Percentiles rank a stretch among this genome's conserved stretches.
phyloP scores from a whole-genome alignment of 768 basidiomycete genomes.

The Cystoderma amianthinum region DNA sequence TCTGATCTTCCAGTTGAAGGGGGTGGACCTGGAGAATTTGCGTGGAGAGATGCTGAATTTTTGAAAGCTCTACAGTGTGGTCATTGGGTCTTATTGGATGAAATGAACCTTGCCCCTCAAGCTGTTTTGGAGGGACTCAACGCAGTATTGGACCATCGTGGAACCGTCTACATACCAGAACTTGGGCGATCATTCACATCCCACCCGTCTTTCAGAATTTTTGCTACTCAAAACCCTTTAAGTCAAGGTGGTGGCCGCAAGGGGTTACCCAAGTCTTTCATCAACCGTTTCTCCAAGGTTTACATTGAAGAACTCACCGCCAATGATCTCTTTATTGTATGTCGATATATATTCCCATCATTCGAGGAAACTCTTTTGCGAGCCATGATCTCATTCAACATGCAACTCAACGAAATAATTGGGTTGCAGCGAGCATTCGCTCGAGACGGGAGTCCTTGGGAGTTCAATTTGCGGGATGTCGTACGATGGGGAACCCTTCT shows the following conservation, averaged over 20 bases:
- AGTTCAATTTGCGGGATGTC: constrained; percentile 95
- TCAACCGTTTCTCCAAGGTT: constrained; percentile 98
- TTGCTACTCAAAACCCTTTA: constrained; percentile 96
- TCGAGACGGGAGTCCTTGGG: constrained; percentile 86
- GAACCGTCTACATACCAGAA: constrained; percentile 92
- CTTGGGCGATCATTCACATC: constrained; percentile 81
- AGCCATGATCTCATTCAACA: constrained; percentile 81
- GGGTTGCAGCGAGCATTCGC: constrained; percentile 62
- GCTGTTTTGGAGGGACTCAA: constrained; percentile 96
- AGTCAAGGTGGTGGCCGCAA: constrained; percentile 96
- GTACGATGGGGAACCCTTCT: constrained; percentile 78
- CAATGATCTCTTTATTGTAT: constrained; percentile 74
- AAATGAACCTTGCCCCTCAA: constrained; percentile 98
- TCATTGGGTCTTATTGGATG: constrained; percentile 95
- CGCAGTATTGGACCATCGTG: constrained; percentile 92
- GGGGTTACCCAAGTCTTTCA: constrained; percentile 93
- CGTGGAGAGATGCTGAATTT: constrained; percentile 97
- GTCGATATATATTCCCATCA: constrained; percentile 63
- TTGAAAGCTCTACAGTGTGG: constrained; percentile 90
- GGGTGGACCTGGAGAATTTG: constrained; percentile 85
- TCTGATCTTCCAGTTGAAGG: constrained; percentile 94
- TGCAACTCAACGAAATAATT: constrained; percentile 59
- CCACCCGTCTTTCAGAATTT: constrained; percentile 93
- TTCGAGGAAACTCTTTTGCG: constrained; percentile 47
- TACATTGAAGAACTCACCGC: constrained; percentile 81